Evolutionary conservation across 73 alveolate species (phyloP).

Genomic region (Tetrahymena borealis): DNA sequence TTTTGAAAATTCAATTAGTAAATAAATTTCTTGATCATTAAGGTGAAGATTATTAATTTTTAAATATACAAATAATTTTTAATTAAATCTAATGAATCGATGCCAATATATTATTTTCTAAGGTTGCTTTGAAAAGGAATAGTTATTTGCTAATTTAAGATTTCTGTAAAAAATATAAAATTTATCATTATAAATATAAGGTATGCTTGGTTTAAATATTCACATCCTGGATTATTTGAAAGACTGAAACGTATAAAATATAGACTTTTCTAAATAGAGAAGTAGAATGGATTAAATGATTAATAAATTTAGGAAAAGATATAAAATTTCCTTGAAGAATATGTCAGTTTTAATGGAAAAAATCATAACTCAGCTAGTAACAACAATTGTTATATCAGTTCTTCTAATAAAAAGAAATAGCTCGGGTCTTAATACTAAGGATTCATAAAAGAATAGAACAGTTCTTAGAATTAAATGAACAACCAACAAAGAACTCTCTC

Average conservation of each 20-base stretch:
- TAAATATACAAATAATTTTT: too few relatives aligned
- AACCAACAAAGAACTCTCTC: not conserved
- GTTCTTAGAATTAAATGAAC: not conserved
- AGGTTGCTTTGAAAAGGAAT: too few relatives aligned
- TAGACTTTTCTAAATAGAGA: not conserved
- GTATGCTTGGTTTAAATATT: slow-evolving; percentile 35
- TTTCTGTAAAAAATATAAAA: too few relatives aligned
- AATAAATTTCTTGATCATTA: too few relatives aligned
- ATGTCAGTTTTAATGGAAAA: not conserved
- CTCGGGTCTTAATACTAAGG: not conserved
- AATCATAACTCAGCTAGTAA: not conserved
- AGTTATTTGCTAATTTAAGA: too few relatives aligned
- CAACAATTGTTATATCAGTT: not conserved
- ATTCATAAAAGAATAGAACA: not conserved
- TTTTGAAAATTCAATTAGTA: too few relatives aligned
- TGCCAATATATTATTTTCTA: too few relatives aligned
- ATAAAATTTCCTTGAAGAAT: not conserved
- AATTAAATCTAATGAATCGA: too few relatives aligned
- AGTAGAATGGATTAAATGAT: not conserved
- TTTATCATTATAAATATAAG: not conserved
- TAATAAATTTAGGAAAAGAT: not conserved
- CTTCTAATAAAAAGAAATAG: not conserved
- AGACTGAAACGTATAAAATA: slow-evolving; percentile 16
- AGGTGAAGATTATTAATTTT: too few relatives aligned
- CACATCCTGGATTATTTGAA: slow-evolving; percentile 38